Base-by-base conservation (phyloP, 1,284 basidiomycete species). In the Boletus mariae region DNA sequence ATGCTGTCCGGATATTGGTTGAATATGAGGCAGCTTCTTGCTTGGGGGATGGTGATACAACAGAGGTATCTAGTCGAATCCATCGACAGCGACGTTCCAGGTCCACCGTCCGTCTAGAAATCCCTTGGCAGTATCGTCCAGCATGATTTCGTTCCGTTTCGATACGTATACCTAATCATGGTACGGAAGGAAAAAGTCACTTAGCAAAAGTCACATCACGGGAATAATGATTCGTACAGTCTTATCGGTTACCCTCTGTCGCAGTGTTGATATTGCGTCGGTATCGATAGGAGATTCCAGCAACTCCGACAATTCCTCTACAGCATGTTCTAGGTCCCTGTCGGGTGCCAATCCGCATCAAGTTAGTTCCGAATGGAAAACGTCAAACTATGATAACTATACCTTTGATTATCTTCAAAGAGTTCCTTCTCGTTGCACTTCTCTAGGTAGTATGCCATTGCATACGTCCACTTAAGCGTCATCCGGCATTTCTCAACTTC, bases 381-480 rank as follows among this genome's bases (percentile, higher is more conserved):
- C 12, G 20, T 15, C 45, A 10, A 20, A 41, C n/a, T 5, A 3
- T 10, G 29, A 6, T 17, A 34, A 45, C 59, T 75, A 29, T 58
- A 87, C 87, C 91, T 81, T 73, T 99, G 96, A 67, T 98, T 98
- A 73, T 98, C 95, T 72, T 98, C 96, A 63, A 96, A 99, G 45
- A 99, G 75, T 67, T 94, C 92, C 69, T 98, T 98, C 80, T 92
- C 81, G 70, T 98, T 98, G 61, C 92, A 87, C 66, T 83, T 85
- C 53, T 84, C 82, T 32, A 90, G 78, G 61, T 98, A 99, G 75
- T 94, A 99, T 12, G 95, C 96, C 95, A 99, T 98, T n/a, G 92
- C 91, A 67, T 99, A 99, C 15, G 95, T 98, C 96, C 97, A 99
- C 73, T 98, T 98, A 58, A 99, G 83, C 42, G 96, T 98, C 78